These are phyloP conservation scores for Diaporthe capsici DNA, from an alignment of 2,329 filamentous ascomycete genomes.

Conservation along the genomic window DNA sequence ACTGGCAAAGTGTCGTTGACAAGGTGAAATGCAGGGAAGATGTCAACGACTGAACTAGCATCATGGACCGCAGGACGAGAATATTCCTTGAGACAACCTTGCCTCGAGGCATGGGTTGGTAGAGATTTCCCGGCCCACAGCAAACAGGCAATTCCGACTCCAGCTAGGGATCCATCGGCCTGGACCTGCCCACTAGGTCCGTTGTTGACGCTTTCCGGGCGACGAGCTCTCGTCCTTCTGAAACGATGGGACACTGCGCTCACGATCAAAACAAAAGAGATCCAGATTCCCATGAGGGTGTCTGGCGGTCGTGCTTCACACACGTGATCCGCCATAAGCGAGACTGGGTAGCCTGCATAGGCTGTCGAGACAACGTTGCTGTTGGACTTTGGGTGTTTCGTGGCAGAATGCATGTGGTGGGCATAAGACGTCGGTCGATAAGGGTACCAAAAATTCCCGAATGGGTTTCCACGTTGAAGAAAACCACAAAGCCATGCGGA, in stretches of 20 bases:
- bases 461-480: background rate
- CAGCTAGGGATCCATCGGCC: background rate
- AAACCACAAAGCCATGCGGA: background rate
- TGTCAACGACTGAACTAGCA: background rate
- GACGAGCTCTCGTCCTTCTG: background rate
- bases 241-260: background rate
- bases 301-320: background rate
- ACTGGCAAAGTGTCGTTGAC: constrained; percentile 40
- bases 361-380: background rate
- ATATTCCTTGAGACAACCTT: background rate
- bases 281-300: background rate
- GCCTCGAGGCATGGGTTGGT: background rate
- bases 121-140: background rate
- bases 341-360: background rate
- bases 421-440: background rate
- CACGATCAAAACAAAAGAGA: background rate
- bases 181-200: too few relatives aligned
- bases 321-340: background rate
- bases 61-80: too few relatives aligned
- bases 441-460: background rate
- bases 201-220: background rate
- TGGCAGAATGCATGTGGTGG: background rate
- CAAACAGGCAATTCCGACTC: background rate
- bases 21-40: constrained; percentile 39
- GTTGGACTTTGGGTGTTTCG: background rate